Conservation (phyloP, 768 basidiomycete genomes). For the Macrolepiota fuliginosa region DNA sequence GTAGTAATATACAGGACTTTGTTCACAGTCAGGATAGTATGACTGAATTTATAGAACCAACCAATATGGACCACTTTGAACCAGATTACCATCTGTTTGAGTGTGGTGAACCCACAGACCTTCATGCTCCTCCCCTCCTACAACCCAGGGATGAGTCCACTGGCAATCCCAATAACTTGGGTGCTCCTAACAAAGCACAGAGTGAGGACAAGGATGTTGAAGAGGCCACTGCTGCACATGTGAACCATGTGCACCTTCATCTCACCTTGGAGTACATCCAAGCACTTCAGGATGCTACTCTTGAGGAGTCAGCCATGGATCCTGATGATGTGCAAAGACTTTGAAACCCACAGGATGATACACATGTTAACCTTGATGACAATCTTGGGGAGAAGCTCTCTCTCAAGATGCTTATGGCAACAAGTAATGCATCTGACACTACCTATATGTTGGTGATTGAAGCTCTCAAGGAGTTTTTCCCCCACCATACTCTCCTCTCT, state of each 20-base stretch:
- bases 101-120: no score
- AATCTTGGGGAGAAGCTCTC: slow-evolving; percentile 11
- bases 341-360: slow-evolving; percentile 17
- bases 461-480: not conserved
- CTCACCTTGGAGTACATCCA: not conserved
- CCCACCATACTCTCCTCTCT: slow-evolving; percentile 18
- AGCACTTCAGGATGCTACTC: slow-evolving; percentile 16
- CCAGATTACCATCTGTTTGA: no score
- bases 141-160: no score
- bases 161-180: no score
- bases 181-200: not conserved
- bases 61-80: no score
- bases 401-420: slow-evolving; percentile 3
- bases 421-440: not conserved
- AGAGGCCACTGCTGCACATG: not conserved
- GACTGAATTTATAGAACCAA: no score
- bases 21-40: no score
- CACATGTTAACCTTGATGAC: slow-evolving; percentile 9
- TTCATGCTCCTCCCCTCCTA: no score
- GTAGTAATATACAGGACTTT: no score
- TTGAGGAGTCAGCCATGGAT: slow-evolving; percentile 23
- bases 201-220: no score
- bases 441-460: not conserved
- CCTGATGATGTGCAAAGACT: slow-evolving; percentile 20
- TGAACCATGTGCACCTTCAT: not conserved